phyloP scores from a whole-genome alignment of 179 eudicot species.

The Vitellaria paradoxa region DNA sequence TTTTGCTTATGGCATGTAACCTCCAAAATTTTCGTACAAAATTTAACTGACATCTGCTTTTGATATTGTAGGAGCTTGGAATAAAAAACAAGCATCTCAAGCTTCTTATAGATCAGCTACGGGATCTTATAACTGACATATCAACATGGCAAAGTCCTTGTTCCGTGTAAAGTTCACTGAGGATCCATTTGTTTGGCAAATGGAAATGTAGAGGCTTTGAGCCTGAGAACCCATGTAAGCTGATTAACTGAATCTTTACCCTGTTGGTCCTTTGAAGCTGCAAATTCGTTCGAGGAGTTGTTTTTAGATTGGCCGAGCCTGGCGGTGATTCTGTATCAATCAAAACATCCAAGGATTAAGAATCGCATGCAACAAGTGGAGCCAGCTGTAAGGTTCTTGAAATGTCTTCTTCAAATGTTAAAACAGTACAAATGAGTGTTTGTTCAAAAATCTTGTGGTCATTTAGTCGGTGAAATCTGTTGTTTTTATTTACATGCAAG shows the following conservation, averaged over 20 bases:
- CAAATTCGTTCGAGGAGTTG: neutral
- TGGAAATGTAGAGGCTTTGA: neutral
- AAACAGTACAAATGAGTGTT: neutral
- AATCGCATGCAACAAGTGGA: neutral
- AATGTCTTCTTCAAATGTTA: neutral
- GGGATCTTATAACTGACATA: constrained; percentile 67
- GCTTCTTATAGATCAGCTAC: constrained; percentile 71
- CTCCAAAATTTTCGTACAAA: neutral
- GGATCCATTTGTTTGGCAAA: neutral
- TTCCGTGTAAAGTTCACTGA: constrained; percentile 31
- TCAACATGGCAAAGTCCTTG: constrained; percentile 91
- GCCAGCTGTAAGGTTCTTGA: neutral
- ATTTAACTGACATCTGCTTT: neutral
- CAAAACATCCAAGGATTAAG: neutral
- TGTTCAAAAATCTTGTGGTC: neutral
- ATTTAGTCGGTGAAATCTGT: neutral
- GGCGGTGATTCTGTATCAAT: neutral
- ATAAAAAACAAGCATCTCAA: constrained; percentile 70
- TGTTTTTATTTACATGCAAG: too few species aligned
- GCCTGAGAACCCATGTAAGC: neutral
- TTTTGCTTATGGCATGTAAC: neutral
- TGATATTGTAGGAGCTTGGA: constrained; percentile 57
- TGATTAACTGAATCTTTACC: neutral
- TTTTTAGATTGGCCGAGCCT: neutral
- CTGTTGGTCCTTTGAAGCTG: neutral